Base-by-base conservation (phyloP, 2,329 filamentous ascomycete species). In the Coniochaeta sp. region DNA sequence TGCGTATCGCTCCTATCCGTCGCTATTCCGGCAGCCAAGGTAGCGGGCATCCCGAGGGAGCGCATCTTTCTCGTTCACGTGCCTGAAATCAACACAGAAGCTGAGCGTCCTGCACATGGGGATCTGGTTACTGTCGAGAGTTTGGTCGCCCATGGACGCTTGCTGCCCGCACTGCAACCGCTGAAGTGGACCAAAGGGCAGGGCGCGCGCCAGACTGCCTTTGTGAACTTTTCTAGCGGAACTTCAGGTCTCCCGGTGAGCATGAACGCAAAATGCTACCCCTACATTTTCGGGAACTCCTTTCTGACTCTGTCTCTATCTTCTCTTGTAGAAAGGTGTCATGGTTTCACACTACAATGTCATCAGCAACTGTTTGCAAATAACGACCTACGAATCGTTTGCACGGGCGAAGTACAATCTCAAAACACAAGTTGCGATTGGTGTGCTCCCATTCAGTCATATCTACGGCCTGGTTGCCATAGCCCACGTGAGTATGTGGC, bases 281-380 rank as follows among this genome's bases (percentile, higher is more conserved):
- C 36, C 16, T 38, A 12, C 36, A 12, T 12, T 12, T 38, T 38
- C 16, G 36, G 36, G 36, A 12, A 38, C 36, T 38, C 36, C 6
- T 12, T 42, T 42, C n/a, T 47, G n/a, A 6, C 19, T 47, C 14
- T 47, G 5, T 47, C 12, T 24, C 42, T 22, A 14, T 24, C 19
- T 2, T 40, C 14, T 12, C 40, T 1, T 57, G 19, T 62, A 88
- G 84, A 90, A 90, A 86, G 89, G 86, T 57, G 89, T 91, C 28
- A 91, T 89, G 86, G 88, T 92, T 57, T 85, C 88, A 5, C 89
- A 92, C 71, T 76, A 78, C 30, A 92, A 91, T 65, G 84, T 91
- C 17, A 91, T 92, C 55, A 82, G 88, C 38, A 92, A 92, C 68
- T 80, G 83, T 0, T 68, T 91, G 56, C 89, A 91, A 70, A 77